Percentiles rank a stretch among this genome's conserved stretches.
Evolutionary conservation across 352 stramenopile genomes (phyloP).

Genomic region (Globisporangium viniferum): DNA sequence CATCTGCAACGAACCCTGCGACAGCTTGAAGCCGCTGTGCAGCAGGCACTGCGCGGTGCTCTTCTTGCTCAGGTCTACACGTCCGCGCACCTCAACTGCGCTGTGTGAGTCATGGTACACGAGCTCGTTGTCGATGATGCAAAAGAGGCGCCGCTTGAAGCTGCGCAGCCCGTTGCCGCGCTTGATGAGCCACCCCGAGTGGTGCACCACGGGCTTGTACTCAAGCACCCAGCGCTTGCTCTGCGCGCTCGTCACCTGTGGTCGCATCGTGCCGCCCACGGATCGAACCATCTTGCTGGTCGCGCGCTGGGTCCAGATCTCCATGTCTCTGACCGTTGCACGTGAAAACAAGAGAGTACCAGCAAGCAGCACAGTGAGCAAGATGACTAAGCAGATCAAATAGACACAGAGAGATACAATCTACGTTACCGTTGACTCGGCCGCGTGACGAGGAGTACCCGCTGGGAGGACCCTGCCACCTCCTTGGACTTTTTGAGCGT

Average conservation of each 20-base stretch:
- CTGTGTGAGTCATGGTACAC: conserved; percentile 85
- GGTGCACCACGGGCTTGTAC: conserved; percentile 79
- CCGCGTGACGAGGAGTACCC: conserved; percentile 69
- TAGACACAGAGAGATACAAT: conserved; percentile 1
- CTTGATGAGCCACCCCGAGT: conserved; percentile 88
- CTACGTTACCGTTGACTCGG: conserved; percentile 58
- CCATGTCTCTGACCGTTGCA: conserved; percentile 51
- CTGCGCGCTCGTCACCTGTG: conserved; percentile 48
- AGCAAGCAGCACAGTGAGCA: background rate
- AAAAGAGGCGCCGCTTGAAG: conserved; percentile 86
- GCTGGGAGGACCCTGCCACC: conserved; percentile 24
- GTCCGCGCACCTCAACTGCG: conserved; percentile 67
- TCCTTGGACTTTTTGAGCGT: background rate
- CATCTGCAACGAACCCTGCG: conserved; percentile 73
- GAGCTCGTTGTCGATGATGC: conserved; percentile 81
- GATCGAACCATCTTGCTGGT: conserved; percentile 76
- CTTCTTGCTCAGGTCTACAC: conserved; percentile 64
- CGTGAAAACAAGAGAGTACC: background rate
- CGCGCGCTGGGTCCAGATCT: conserved; percentile 76
- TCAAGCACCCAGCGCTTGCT: conserved; percentile 70
- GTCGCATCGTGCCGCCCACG: conserved; percentile 35
- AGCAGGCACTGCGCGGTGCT: conserved; percentile 63
- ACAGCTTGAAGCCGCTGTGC: conserved; percentile 76
- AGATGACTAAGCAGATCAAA: background rate
- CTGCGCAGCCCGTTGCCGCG: conserved; percentile 70